Base-by-base conservation (phyloP, 2,329 filamentous ascomycete species). In the Aspergillus sp. region DNA sequence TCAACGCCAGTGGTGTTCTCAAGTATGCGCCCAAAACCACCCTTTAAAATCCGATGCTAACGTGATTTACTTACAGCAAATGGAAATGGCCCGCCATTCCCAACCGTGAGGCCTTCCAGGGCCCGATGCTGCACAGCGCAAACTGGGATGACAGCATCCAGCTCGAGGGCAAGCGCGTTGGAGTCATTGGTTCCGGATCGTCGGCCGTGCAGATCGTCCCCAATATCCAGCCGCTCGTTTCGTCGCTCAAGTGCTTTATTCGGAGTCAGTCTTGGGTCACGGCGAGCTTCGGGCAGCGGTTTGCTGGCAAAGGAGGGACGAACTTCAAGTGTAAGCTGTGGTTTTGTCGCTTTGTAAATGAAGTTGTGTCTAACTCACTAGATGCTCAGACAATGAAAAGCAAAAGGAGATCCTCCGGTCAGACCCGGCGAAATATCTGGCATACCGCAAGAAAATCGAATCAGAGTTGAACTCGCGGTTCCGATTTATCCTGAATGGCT, bases 91-190 rank as follows among this genome's bases (percentile, higher is more conserved):
- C 81, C 13, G 71, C 77, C 31, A 79, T 84, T 17, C 70, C 72
- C 2, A 82, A 82, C 2, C 72, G 80, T 7, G 72, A 81, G 13
- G 68, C 71, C 3, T 85, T 84, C 65, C 72, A 78, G 54, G 80
- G 80, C 4, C 71, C 74, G 28, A 61, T 81, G 4, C 64, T 80
- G 43, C 81, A 83, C 62, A 55, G 25, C 15, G 53, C 53, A 13
- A 46, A n/a, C 25, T 55, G 53, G 53, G 50, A 81, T 79, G 67
- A 73, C 15, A 63, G 59, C 0, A 73, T 71, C 59, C 68, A 75
- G 34, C 68, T 72, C 41, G 68, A 74, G 66, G 71, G 68, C 22
- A 74, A 79, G 57, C 64, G 62, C 11, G 70, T 76, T 11, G 75
- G 72, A 0, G 68, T 77, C 1, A 71, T 77, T 47, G 75, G 75